Evolutionary conservation across 129 eudicot genomes (phyloP).

Genomic region (Chrysanthemum seticuspe): DNA sequence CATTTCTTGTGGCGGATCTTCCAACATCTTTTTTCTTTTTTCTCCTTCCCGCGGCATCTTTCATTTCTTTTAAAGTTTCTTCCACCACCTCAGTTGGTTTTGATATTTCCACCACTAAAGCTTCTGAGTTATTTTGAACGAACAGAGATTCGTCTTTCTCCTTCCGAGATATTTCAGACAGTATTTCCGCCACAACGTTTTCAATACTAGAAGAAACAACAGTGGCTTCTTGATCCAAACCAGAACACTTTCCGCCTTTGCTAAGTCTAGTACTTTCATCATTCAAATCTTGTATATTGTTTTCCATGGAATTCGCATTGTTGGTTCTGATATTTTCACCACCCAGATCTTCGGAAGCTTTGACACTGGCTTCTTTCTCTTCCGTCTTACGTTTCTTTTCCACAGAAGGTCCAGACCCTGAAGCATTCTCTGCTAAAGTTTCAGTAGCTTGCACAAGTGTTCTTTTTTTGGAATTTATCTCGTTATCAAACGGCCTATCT

Average conservation of each 20-base stretch:
- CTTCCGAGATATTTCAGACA: neutral
- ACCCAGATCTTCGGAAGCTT: too few relatives aligned
- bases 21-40: slow-evolving; percentile 11
- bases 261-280: too few relatives aligned
- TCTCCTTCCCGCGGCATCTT: slow-evolving; percentile 1
- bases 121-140: slow-evolving; percentile 11
- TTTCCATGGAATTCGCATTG: too few relatives aligned
- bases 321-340: too few relatives aligned
- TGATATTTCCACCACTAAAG: slow-evolving; percentile 14
- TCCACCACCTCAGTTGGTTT: slow-evolving; percentile 19
- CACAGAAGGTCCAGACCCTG: too few relatives aligned
- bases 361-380: too few relatives aligned
- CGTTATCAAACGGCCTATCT: slow-evolving; percentile 19
- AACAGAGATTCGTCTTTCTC: slow-evolving; percentile 16
- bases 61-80: slow-evolving; percentile 1
- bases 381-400: too few relatives aligned
- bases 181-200: slow-evolving; percentile 15
- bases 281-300: too few relatives aligned
- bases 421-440: too few relatives aligned
- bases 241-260: too few relatives aligned
- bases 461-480: slow-evolving; percentile 24
- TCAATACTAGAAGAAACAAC: neutral
- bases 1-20: neutral
- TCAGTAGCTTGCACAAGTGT: slow-evolving; percentile 2
- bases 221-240: too few relatives aligned